These are phyloP conservation scores for Ophiostoma australiae DNA, from an alignment of 2,329 filamentous ascomycete genomes.

Conservation along the genomic window DNA sequence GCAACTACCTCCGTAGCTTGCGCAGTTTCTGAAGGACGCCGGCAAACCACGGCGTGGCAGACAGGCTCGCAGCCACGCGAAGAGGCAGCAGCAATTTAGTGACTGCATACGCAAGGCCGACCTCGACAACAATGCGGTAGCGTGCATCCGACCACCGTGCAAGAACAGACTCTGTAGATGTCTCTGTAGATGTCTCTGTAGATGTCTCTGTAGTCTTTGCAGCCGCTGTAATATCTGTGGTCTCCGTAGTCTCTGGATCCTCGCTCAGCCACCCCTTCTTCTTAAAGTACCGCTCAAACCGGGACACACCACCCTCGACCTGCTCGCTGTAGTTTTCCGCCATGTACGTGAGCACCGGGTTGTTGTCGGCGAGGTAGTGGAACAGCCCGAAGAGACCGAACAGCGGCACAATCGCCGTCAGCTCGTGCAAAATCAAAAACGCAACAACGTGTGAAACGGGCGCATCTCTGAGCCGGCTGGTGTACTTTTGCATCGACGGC, in stretches of 20 bases:
- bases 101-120: constrained; percentile 85
- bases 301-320: constrained; percentile 59
- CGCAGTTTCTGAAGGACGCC: constrained; percentile 50
- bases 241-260: constrained; percentile 32
- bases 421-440: constrained; percentile 85
- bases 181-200: constrained; percentile 1
- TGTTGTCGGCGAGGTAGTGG: constrained; percentile 56
- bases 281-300: constrained; percentile 71
- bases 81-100: constrained; percentile 80
- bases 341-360: constrained; percentile 58
- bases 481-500: constrained; percentile 62
- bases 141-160: constrained; percentile 41
- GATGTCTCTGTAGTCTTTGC: constrained; percentile 30
- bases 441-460: constrained; percentile 78
- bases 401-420: constrained; percentile 80
- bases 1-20: neutral
- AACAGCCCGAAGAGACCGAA: constrained; percentile 70
- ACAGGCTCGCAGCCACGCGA: constrained; percentile 72
- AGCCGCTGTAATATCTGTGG: constrained; percentile 29
- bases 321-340: constrained; percentile 47
- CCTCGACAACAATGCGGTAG: constrained; percentile 57
- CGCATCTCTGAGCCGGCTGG: constrained; percentile 64
- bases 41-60: constrained; percentile 91
- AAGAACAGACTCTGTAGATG: constrained; percentile 28
- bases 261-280: constrained; percentile 74